Evolutionary conservation across 1,284 basidiomycete genomes (phyloP), one percentile per base, ranked within the genome.

Genomic region (Ceratobasidium sp.): DNA sequence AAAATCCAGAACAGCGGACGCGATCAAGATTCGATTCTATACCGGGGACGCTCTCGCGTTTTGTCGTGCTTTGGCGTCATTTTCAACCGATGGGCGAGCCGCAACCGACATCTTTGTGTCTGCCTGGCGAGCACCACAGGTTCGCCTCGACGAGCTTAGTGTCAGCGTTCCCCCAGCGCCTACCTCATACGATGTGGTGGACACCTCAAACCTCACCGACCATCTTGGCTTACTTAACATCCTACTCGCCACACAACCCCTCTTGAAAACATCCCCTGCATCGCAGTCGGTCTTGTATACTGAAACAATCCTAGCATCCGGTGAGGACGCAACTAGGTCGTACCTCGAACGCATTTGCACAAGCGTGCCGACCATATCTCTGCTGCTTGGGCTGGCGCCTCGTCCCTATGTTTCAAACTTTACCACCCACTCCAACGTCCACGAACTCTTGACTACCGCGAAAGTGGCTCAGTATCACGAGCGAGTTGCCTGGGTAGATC

Each of bases 121-220:
- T n/a, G 33, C 47, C n/a, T 73, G 59, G 57, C 33, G 31, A 1
- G 71, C 59, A 7, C 14, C 69, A 48, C 54, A 59, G 14, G 33
- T 69, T 7, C 19, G 33, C 14, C 33, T 69, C 14, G 53, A 59
- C 24, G 66, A 11, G 19, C 33, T 27, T 1, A 27, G 24, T 22
- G 17, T 17, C 1, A 22, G 41, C 7, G 54, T 17, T 19, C 44
- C 27, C 2, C 24, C 44, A 6, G 41, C 33, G 19, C 69, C 56
- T 1, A 44, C 36, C n/a, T 15, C 47, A 8, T 73, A 51, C n/a
- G 71, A 73, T 31, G 48, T 73, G 11, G 63, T 73, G 22, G 71
- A 73, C 17, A 73, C 71, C 19, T 73, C 71, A 1, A 63, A 54
- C 31, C 59, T 73, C 9, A 63, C 59, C 1, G 59, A 73, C 24